Conservation (phyloP, 148 eudicot genomes). For the Talinum fruticosum region DNA sequence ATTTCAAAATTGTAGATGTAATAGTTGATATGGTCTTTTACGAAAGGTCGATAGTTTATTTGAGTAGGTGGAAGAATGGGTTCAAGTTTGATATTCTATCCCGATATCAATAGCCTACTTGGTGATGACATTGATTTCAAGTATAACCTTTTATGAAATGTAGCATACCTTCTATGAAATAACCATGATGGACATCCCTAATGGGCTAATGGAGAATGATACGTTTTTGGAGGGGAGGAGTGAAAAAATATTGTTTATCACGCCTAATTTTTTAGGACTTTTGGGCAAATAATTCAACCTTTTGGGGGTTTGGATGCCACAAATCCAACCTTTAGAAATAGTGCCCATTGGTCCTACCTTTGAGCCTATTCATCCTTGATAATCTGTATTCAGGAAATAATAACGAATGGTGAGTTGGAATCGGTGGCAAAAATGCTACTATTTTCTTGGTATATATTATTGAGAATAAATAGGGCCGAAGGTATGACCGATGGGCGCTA, state of each 20-base stretch:
- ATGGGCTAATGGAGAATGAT: background rate
- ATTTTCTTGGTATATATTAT: no score
- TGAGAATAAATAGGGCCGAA: no score
- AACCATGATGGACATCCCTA: background rate
- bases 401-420: no score
- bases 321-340: no score
- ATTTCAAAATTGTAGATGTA: background rate
- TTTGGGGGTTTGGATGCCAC: no score
- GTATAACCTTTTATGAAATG: background rate
- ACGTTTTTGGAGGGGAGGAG: background rate
- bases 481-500: no score
- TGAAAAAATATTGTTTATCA: background rate
- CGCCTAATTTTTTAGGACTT: no score
- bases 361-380: no score
- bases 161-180: background rate
- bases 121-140: background rate
- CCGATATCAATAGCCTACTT: background rate
- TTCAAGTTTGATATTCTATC: background rate
- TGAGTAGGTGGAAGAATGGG: background rate
- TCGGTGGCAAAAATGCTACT: no score
- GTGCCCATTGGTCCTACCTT: no score
- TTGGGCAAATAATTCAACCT: no score
- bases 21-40: background rate
- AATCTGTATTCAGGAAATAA: no score
- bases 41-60: background rate